Conservation (phyloP, 305 asterid genomes). For the Rubia occidens region DNA sequence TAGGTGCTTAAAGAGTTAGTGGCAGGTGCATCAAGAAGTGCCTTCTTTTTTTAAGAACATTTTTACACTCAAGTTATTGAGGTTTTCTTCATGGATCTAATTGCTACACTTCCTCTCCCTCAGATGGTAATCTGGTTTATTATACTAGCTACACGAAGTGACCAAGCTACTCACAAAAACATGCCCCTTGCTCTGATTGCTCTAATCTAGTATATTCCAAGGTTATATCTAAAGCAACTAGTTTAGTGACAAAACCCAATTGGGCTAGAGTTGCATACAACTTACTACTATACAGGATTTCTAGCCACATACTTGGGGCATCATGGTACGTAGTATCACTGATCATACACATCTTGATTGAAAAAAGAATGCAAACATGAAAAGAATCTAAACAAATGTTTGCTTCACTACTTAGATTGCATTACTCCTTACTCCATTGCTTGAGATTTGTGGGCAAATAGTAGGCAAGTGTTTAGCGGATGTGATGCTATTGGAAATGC, state of each 20-base stretch:
- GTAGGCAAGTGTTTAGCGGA: constrained; percentile 48
- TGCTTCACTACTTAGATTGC: constrained; percentile 65
- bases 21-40: no score
- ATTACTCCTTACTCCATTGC: constrained; percentile 17
- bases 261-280: constrained; percentile 99
- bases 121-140: constrained; percentile 94
- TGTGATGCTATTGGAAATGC: constrained; percentile 54
- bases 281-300: constrained; percentile 79
- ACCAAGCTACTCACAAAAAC: constrained; percentile 54
- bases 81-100: constrained; percentile 59
- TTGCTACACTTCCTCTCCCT: constrained; percentile 87
- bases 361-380: constrained; percentile 67
- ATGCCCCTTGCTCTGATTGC: constrained; percentile 90
- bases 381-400: no score
- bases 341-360: constrained; percentile 85
- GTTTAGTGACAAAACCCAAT: constrained; percentile 92
- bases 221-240: constrained; percentile 90
- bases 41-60: no score
- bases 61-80: no score
- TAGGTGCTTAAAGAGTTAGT: no score
- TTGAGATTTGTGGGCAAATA: constrained; percentile 45
- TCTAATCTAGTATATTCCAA: constrained; percentile 72
- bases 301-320: constrained; percentile 94
- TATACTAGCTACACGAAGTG: constrained; percentile 73
- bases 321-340: constrained; percentile 83